phyloP scores from a whole-genome alignment of 495 filamentous ascomycete species.

The Neurospora sp. region DNA sequence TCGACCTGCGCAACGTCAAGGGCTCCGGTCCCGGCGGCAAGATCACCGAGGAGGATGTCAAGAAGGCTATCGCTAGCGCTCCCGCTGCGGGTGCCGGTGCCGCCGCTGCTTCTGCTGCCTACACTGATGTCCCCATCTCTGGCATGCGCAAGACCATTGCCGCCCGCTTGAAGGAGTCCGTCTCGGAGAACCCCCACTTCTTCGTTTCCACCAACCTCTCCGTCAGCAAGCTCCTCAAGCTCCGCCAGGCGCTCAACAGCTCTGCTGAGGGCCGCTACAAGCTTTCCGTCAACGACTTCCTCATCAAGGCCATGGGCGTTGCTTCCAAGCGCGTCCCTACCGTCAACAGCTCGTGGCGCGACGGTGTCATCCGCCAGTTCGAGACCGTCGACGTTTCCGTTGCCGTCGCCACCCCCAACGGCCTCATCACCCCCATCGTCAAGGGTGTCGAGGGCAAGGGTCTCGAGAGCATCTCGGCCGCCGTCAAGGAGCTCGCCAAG shows the following conservation, averaged over 20 bases:
- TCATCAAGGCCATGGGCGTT: conserved; percentile 88
- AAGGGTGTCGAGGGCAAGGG: conserved; percentile 75
- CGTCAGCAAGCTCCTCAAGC: conserved; percentile 87
- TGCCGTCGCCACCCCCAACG: conserved; percentile 86
- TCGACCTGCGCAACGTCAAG: conserved; percentile 70
- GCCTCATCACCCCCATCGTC: conserved; percentile 97
- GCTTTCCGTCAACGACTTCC: conserved; percentile 98
- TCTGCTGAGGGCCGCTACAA: conserved; percentile 88
- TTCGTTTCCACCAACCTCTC: conserved; percentile 84
- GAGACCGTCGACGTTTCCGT: conserved; percentile 85
- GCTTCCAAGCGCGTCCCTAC: conserved; percentile 88
- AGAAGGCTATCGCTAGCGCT: conserved; percentile 50
- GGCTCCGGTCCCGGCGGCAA: conserved; percentile 78
- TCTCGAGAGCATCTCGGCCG: conserved; percentile 72
- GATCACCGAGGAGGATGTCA: conserved; percentile 86
- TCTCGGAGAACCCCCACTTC: conserved; percentile 93
- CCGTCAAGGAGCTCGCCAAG: conserved; percentile 93
- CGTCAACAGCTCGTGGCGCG: conserved; percentile 92
- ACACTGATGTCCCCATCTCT: conserved; percentile 74
- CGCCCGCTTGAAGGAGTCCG: conserved; percentile 76
- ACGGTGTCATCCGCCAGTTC: conserved; percentile 85
- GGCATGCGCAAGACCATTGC: conserved; percentile 99
- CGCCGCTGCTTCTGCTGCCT: conserved; percentile 49
- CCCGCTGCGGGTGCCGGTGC: conserved; percentile 32
- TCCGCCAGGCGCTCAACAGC: conserved; percentile 87